phyloP scores from a whole-genome alignment of 73 alveolate genomes.

The Tetrahymena malaccensis region DNA sequence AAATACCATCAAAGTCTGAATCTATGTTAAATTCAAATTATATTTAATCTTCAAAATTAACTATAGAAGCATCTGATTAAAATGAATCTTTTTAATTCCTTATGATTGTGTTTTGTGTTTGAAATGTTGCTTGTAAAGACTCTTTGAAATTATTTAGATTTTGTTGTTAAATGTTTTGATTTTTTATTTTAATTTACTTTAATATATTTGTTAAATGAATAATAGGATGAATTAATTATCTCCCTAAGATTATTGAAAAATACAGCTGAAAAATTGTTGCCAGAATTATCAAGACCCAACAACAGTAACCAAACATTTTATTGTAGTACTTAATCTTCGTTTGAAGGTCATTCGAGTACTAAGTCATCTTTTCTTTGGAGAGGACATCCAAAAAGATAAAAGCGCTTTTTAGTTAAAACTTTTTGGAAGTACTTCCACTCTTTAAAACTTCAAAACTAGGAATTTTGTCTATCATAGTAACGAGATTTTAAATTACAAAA shows the following conservation, averaged over 20 bases:
- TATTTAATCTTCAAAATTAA: background rate
- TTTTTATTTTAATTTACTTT: background rate
- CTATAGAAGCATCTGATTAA: background rate
- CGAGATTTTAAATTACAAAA: background rate
- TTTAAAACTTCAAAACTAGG: background rate
- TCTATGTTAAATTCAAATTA: background rate
- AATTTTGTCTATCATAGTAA: background rate
- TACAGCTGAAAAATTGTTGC: background rate
- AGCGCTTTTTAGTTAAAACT: background rate
- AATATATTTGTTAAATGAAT: background rate
- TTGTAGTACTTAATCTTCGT: background rate
- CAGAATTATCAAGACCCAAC: background rate
- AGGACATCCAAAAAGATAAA: background rate
- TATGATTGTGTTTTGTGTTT: background rate
- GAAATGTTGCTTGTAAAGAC: too few relatives aligned
- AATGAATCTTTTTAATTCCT: background rate
- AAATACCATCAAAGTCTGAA: background rate
- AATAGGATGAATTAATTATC: background rate
- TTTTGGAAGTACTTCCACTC: background rate
- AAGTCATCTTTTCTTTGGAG: background rate
- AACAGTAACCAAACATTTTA: background rate
- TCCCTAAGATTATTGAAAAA: background rate
- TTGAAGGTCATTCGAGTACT: background rate
- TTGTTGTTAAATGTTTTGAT: background rate
- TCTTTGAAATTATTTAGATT: background rate